A percentile compares a stretch with the other conserved stretches of the same genome.
Evolutionary conservation across 2,329 filamentous ascomycete species (phyloP).

Genomic region (Myotisia sp.): DNA sequence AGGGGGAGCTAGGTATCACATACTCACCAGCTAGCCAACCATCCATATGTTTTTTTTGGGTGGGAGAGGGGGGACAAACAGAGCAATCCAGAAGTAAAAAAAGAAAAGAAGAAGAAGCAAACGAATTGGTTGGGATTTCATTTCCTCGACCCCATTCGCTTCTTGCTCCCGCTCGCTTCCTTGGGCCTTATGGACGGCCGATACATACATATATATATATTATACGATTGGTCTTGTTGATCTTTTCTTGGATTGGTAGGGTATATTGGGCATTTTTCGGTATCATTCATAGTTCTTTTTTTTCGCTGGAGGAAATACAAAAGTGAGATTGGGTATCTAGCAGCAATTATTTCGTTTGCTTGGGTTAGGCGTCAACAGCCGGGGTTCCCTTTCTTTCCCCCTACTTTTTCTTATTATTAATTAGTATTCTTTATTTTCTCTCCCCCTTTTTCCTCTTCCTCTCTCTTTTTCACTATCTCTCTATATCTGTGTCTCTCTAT

Average conservation of each 20-base stretch:
- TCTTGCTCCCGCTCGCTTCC: background rate
- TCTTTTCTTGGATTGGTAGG: too few relatives aligned
- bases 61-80: background rate
- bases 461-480: background rate
- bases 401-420: background rate
- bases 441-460: background rate
- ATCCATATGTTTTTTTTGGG: background rate
- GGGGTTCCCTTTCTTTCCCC: background rate
- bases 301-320: too few relatives aligned
- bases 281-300: too few relatives aligned
- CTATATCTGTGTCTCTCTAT: background rate
- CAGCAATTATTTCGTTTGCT: too few relatives aligned
- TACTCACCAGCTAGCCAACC: background rate
- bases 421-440: background rate
- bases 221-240: too few relatives aligned
- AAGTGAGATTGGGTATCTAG: too few relatives aligned
- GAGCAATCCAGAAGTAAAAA: conserved; percentile 1
- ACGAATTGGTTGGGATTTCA: conserved; percentile 1
- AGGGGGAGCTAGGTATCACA: background rate
- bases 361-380: too few relatives aligned
- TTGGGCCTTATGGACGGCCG: too few relatives aligned
- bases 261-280: too few relatives aligned
- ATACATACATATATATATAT: too few relatives aligned
- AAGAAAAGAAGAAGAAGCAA: background rate
- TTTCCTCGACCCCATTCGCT: background rate